Evolutionary conservation across 2,329 filamentous ascomycete genomes (phyloP).

Genomic region (Colletotrichum coccodes): DNA sequence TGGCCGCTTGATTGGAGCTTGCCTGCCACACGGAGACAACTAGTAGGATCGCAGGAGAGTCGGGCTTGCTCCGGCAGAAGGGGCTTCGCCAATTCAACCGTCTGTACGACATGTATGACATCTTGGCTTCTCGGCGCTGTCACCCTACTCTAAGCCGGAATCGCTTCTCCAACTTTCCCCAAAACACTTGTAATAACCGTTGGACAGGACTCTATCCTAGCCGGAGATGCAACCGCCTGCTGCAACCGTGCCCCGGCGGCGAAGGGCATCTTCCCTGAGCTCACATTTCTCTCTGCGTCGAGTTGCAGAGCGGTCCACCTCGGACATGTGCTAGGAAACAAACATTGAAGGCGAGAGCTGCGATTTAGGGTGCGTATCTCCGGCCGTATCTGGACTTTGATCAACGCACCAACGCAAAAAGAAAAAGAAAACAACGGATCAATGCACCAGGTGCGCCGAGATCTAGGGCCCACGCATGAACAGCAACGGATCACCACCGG

Average conservation of each 20-base stretch:
- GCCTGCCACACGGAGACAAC: background rate
- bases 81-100: slow-evolving; percentile 9
- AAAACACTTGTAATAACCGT: slow-evolving; percentile 16
- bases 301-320: slow-evolving; percentile 2
- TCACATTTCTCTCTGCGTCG: background rate
- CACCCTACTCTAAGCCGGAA: slow-evolving; percentile 11
- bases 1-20: background rate
- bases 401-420: background rate
- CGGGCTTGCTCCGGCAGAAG: slow-evolving; percentile 8
- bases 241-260: slow-evolving; percentile 21
- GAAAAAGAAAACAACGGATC: no score
- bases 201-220: slow-evolving; percentile 10
- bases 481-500: background rate
- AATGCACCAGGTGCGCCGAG: slow-evolving; percentile 15
- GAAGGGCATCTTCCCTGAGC: slow-evolving; percentile 5
- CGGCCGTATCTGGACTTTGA: slow-evolving; percentile 1
- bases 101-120: slow-evolving; percentile 28
- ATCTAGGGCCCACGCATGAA: slow-evolving; percentile 14
- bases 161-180: slow-evolving; percentile 32
- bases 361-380: background rate
- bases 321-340: background rate
- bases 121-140: slow-evolving; percentile 25
- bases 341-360: background rate
- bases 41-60: slow-evolving; percentile 7
- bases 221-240: slow-evolving; percentile 14